Base-by-base conservation (phyloP, 345 rosid genomes). In the Turritis glabra region DNA sequence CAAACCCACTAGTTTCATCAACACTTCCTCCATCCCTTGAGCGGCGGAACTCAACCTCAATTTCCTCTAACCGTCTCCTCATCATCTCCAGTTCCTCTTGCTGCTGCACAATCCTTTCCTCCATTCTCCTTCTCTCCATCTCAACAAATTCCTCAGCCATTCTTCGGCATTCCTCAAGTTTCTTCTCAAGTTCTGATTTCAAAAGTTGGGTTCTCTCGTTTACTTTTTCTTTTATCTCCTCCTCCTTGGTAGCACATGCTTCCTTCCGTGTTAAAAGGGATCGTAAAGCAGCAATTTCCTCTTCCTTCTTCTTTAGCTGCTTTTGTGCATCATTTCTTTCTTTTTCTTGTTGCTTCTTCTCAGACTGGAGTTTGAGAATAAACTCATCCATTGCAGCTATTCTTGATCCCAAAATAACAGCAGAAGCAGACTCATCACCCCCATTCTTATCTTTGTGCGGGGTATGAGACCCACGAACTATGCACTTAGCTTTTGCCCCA, bases 401-500 rank as follows among this genome's bases (percentile, higher is more conserved):
- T 80, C 90, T 87, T 41, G 92, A 79, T 37, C 93, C 97, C 69
- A 91, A 79, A 54, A 85, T 77, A 17, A 80, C 83, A 47, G 86
- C 84, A 32, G 90, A 85, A 11, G 91, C 75, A 55, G 88, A 81
- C 71, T 91, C 96, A 52, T 86, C 99, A 41, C 66, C 73, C 10
- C 86, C 86, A 61, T 59, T 55, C 78, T 85, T 91, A 73, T 88
- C 97, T 82, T 87, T 94, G 44, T 56, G 67, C 5, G 86, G 92
- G 2, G 86, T 90, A 69, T 87, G 97, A 58, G 93, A 86, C 40
- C 97, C 97, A 18, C 97, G 96, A 37, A 92, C 80, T 37, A 95
- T 95, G 63, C 99, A 95, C 73, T 95, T 95, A 5, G 99, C 99
- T 79, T 95, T 95, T 18, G 99, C 97, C 37, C 99, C 99, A 73